A percentile compares a stretch with the other conserved stretches of the same genome.
phyloP scores from a whole-genome alignment of 208 protist species.

The Zelonia costaricensis region DNA sequence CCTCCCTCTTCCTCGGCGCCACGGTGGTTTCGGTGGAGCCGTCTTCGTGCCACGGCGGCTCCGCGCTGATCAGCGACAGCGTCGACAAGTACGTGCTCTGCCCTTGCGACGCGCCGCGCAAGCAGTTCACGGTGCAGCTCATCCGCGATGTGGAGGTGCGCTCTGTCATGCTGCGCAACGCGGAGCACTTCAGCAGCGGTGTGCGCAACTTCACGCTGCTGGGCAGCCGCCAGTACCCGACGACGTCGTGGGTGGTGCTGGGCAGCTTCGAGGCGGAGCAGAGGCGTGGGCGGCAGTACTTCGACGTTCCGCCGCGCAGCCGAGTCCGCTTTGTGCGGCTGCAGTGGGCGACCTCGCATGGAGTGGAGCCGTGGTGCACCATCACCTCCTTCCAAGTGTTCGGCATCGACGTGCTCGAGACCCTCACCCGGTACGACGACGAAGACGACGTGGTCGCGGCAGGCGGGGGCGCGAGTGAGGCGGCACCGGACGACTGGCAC shows the following conservation, averaged over 20 bases:
- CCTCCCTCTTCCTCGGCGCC: constrained; percentile 5
- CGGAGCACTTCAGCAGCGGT: constrained; percentile 17
- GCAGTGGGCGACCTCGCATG: constrained; percentile 18
- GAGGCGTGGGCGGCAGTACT: constrained; percentile 12
- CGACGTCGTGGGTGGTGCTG: constrained; percentile 9
- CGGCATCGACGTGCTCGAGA: constrained; percentile 13
- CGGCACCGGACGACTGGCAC: neutral
- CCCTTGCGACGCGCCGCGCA: constrained; percentile 9
- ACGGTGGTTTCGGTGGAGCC: constrained; percentile 11
- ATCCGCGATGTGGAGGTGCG: constrained; percentile 18
- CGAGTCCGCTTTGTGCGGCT: constrained; percentile 8
- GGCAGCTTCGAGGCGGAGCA: constrained; percentile 8
- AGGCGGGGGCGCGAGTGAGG: neutral
- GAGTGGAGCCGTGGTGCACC: constrained; percentile 15
- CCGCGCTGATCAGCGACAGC: constrained; percentile 13
- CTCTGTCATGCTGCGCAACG: constrained; percentile 15
- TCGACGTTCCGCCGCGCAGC: constrained; percentile 1
- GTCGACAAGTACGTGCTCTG: constrained; percentile 13
- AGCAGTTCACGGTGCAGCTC: constrained; percentile 13
- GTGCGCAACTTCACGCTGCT: constrained; percentile 23
- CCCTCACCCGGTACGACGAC: constrained; percentile 9
- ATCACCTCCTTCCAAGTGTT: constrained; percentile 17
- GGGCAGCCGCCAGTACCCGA: constrained; percentile 14
- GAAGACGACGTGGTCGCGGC: neutral
- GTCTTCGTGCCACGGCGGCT: constrained; percentile 11